Conservation (phyloP, 1,139 yeast species). For the Pneumocystis jirovecii region DNA sequence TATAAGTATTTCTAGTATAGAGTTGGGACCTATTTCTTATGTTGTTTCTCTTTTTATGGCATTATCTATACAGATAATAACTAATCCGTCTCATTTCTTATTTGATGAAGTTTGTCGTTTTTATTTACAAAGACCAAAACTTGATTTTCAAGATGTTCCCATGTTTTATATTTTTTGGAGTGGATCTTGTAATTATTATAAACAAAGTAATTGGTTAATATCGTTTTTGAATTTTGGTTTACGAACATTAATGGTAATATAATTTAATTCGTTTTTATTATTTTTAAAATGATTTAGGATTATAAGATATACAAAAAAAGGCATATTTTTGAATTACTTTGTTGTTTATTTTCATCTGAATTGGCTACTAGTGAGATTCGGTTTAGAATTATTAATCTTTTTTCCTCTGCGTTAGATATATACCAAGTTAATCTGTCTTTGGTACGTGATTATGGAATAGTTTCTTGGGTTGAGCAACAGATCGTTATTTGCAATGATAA, state of each 20-base stretch:
- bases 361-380: not conserved
- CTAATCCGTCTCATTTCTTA: conserved; percentile 9
- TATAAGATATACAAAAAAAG: not conserved
- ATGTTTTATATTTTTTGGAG: conserved; percentile 9
- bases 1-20: not conserved
- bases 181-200: conserved; percentile 6
- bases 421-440: not conserved
- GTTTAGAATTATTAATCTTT: not conserved
- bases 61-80: conserved; percentile 3
- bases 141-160: conserved; percentile 12
- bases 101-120: conserved; percentile 12
- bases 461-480: conserved; percentile 1
- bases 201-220: conserved; percentile 9
- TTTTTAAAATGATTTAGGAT: not conserved
- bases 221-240: conserved; percentile 9
- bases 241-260: not conserved
- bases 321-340: not conserved
- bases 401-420: not conserved
- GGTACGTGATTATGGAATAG: not conserved
- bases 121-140: conserved; percentile 9
- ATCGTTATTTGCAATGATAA: not conserved
- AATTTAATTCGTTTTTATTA: not conserved
- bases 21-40: conserved; percentile 3
- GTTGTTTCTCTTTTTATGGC: conserved; percentile 10
- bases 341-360: not conserved